These are phyloP conservation scores for Oenanthe javanica DNA, from an alignment of 140 eudicot genomes.

Conservation along the genomic window DNA sequence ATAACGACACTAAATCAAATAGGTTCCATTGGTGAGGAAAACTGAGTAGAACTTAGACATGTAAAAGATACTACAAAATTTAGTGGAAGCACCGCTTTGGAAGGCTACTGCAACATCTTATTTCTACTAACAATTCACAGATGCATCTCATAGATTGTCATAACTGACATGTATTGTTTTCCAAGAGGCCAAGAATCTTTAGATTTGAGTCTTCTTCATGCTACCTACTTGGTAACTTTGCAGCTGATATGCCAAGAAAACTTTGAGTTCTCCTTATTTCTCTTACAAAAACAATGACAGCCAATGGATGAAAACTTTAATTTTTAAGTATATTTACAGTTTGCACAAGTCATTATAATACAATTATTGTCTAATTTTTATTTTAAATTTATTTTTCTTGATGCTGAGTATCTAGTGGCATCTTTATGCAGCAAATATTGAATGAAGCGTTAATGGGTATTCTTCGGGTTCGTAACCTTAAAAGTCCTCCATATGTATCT, in stretches of 20 bases:
- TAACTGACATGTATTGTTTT: neutral
- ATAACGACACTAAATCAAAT: neutral
- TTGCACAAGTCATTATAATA: slow-evolving; percentile 4
- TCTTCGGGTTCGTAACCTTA: slow-evolving; percentile 86
- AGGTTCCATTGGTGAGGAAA: neutral
- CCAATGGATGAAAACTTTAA: neutral
- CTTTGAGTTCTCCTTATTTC: neutral
- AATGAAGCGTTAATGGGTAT: slow-evolving; percentile 99
- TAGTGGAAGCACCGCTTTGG: neutral
- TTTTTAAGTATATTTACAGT: neutral
- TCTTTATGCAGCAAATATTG: slow-evolving; percentile 59
- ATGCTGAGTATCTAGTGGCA: neutral
- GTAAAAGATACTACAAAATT: neutral
- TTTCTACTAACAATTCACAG: neutral
- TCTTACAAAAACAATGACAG: neutral
- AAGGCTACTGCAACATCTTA: neutral
- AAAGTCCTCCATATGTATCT: slow-evolving; percentile 90
- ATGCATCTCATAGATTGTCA: neutral
- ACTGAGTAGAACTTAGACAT: neutral
- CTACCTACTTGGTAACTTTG: neutral
- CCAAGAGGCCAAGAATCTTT: neutral
- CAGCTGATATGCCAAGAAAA: neutral
- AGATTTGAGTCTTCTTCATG: neutral
- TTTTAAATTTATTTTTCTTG: neutral
- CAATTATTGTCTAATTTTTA: neutral